These are phyloP conservation scores for Talaromyces sp. DNA, from an alignment of 2,329 filamentous ascomycete species.

Conservation along the genomic window DNA sequence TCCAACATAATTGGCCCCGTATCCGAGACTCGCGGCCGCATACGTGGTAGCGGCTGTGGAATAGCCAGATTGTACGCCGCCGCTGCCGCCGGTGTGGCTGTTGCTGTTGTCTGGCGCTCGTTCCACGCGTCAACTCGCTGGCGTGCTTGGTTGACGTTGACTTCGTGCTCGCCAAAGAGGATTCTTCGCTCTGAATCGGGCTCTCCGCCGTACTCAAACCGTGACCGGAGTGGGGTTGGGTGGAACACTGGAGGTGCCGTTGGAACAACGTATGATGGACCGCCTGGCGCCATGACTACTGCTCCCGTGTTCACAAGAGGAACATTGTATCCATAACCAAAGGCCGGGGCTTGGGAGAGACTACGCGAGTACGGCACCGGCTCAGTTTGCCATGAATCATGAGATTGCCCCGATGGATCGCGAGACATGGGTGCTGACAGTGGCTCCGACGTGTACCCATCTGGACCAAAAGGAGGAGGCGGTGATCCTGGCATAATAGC, in stretches of 20 bases:
- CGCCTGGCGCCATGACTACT: neutral
- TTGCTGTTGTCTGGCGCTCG: neutral
- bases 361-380: conserved; percentile 23
- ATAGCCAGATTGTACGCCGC: neutral
- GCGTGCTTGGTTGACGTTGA: conserved; percentile 25
- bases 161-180: conserved; percentile 23
- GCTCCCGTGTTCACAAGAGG: neutral
- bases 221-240: conserved; percentile 10
- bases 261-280: conserved; percentile 16
- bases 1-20: neutral
- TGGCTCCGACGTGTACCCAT: conserved; percentile 25
- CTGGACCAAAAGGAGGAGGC: conserved; percentile 15
- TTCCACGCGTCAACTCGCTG: conserved; percentile 20
- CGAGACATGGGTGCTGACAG: conserved; percentile 28
- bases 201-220: conserved; percentile 12
- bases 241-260: conserved; percentile 14
- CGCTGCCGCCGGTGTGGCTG: neutral
- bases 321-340: conserved; percentile 1
- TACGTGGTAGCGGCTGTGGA: conserved; percentile 3
- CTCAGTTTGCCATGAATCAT: conserved; percentile 33
- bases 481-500: conserved; percentile 30
- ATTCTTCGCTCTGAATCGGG: neutral
- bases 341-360: conserved; percentile 13
- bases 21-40: conserved; percentile 9
- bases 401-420: conserved; percentile 27